These are phyloP conservation scores for Cladosporium sphaerospermum DNA, from an alignment of 2,329 filamentous ascomycete species.

Conservation along the genomic window DNA sequence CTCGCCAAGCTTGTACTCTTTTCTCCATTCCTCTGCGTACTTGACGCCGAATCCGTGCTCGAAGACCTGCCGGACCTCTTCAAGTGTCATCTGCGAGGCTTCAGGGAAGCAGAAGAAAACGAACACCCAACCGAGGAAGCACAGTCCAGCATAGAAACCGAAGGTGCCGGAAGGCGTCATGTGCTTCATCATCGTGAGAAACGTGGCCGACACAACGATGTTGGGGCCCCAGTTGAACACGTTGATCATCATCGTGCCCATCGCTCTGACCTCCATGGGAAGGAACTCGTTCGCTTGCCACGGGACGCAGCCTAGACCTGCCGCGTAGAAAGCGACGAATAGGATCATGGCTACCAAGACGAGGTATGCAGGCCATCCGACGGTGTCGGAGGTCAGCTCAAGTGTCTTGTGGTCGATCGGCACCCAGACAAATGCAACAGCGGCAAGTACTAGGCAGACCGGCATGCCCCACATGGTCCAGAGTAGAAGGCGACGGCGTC, in stretches of 20 bases:
- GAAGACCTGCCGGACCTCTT: conserved; percentile 33
- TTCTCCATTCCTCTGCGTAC: conserved; percentile 29
- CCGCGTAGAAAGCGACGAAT: conserved; percentile 31
- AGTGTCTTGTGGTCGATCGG: conserved; percentile 39
- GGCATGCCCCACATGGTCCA: conserved; percentile 56
- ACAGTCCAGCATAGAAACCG: conserved; percentile 37
- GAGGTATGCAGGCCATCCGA: conserved; percentile 31
- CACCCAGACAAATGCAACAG: conserved; percentile 64
- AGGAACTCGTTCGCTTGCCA: conserved; percentile 35
- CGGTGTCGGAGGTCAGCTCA: conserved; percentile 25
- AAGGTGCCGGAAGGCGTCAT: conserved; percentile 35
- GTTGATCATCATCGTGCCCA: conserved; percentile 34
- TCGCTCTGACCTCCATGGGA: conserved; percentile 32
- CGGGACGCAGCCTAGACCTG: conserved; percentile 28
- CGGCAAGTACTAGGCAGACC: conserved; percentile 62
- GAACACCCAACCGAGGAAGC: conserved; percentile 34
- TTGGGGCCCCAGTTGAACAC: conserved; percentile 27
- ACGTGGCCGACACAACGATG: conserved; percentile 32
- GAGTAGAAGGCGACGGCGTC: conserved; percentile 63
- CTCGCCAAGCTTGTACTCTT: conserved; percentile 19
- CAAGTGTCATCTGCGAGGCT: conserved; percentile 41
- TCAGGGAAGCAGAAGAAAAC: conserved; percentile 37
- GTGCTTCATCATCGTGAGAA: conserved; percentile 33
- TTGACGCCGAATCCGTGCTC: conserved; percentile 32
- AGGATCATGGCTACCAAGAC: conserved; percentile 34